A percentile compares a stretch with the other conserved stretches of the same genome.
Evolutionary conservation across 805 yeast species (phyloP).

Genomic region (Candida tallmaniae): DNA sequence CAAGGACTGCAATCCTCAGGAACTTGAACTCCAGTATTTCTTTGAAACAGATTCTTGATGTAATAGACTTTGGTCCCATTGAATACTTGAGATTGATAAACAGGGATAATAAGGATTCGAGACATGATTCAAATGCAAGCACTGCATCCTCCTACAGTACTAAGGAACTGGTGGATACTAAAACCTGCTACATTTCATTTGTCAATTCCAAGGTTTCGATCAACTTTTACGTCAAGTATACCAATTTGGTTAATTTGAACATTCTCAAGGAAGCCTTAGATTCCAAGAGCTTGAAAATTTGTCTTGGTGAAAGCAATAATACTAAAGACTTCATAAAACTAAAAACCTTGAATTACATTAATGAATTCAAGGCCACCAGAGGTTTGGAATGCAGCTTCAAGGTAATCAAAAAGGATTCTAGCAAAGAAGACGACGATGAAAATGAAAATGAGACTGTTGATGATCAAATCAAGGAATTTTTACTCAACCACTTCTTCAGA

Average conservation of each 20-base stretch:
- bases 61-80: constrained; percentile 55
- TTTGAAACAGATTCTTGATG: constrained; percentile 35
- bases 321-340: constrained; percentile 33
- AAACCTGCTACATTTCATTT: constrained; percentile 34
- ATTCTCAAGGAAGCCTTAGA: constrained; percentile 20
- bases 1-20: constrained; percentile 32
- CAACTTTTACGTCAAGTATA: constrained; percentile 30
- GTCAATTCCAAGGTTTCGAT: constrained; percentile 30
- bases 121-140: not conserved
- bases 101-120: constrained; percentile 14
- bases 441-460: not conserved
- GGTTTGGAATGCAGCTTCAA: constrained; percentile 18
- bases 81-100: constrained; percentile 51
- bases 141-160: constrained; percentile 12
- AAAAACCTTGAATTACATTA: constrained; percentile 37
- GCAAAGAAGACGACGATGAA: not conserved
- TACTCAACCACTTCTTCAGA: constrained; percentile 4
- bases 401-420: not conserved
- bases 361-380: constrained; percentile 37
- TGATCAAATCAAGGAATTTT: constrained; percentile 1
- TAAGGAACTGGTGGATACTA: constrained; percentile 18
- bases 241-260: constrained; percentile 20
- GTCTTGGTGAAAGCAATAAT: constrained; percentile 21
- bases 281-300: constrained; percentile 25
- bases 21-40: constrained; percentile 23